These are phyloP conservation scores for Populus deltoides DNA, from an alignment of 345 rosid species.

Conservation along the genomic window DNA sequence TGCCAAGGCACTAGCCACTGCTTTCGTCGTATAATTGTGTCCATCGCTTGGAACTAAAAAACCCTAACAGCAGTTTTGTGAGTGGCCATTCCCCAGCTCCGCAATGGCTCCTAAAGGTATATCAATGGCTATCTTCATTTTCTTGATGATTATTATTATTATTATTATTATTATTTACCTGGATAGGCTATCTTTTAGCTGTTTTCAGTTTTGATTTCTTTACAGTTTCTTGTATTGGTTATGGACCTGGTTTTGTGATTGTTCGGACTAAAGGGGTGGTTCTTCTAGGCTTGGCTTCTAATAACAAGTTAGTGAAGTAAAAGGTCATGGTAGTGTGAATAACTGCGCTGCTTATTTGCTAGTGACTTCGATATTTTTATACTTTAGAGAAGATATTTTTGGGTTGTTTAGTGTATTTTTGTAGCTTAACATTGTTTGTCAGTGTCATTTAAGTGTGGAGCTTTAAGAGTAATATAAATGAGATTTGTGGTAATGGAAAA, in stretches of 20 bases:
- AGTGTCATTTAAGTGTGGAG: background rate
- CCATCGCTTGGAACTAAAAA: background rate
- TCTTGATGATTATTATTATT: background rate
- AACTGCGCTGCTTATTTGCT: background rate
- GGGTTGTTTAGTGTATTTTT: background rate
- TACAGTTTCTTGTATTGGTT: background rate
- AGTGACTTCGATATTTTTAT: background rate
- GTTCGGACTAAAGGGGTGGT: background rate
- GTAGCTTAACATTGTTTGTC: background rate
- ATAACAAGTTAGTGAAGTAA: background rate
- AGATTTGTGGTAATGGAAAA: background rate
- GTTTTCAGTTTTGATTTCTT: background rate
- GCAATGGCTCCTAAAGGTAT: background rate
- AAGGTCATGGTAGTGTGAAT: background rate
- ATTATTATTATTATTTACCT: background rate
- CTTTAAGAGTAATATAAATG: background rate
- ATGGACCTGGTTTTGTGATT: background rate
- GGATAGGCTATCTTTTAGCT: background rate
- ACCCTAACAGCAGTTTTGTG: background rate
- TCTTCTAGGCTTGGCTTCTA: background rate
- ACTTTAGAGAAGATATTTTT: too few relatives aligned
- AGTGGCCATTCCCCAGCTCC: background rate
- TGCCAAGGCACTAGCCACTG: background rate
- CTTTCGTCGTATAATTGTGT: background rate
- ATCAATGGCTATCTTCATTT: background rate